These are phyloP conservation scores for Climacium dendroides DNA, from an alignment of 225 moss, liverwort and hornwort species.

Conservation along the genomic window DNA sequence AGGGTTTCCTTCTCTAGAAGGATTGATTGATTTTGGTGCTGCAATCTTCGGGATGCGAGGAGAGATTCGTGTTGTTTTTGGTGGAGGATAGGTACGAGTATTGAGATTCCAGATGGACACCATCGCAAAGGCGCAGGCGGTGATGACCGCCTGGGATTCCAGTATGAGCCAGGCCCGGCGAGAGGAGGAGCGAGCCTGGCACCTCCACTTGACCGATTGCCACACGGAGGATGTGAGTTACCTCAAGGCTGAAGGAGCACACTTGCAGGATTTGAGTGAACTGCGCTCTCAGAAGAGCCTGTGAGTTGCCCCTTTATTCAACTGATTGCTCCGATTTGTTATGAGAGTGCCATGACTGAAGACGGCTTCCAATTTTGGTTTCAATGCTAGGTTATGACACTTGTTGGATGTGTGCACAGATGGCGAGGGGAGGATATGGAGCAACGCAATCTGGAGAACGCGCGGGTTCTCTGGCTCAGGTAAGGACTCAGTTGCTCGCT, in stretches of 20 bases:
- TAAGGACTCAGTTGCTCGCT: background rate
- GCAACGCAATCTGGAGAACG: conserved; percentile 44
- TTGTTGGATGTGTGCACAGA: background rate
- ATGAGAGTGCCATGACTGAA: background rate
- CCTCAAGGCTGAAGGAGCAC: conserved; percentile 6
- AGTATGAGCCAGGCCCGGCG: conserved; percentile 59
- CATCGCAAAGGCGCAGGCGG: conserved; percentile 37
- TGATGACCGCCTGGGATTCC: conserved; percentile 45
- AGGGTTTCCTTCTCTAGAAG: background rate
- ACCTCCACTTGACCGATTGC: background rate
- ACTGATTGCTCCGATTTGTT: background rate
- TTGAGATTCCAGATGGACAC: conserved; percentile 14
- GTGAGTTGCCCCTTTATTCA: background rate
- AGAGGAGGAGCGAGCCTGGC: conserved; percentile 34
- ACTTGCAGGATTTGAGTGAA: background rate
- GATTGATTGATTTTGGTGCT: background rate
- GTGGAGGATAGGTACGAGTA: background rate
- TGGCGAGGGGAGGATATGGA: conserved; percentile 50
- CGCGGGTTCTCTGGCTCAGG: conserved; percentile 46
- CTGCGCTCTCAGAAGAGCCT: conserved; percentile 11
- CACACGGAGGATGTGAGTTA: conserved; percentile 21
- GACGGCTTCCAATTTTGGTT: background rate
- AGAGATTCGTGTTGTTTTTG: background rate
- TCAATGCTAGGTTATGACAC: background rate
- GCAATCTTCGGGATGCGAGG: background rate